Percentiles rank a stretch among this genome's conserved stretches.
These are phyloP conservation scores for Leptographium galeiforme DNA, from an alignment of 2,329 filamentous ascomycete genomes.

Conservation along the genomic window DNA sequence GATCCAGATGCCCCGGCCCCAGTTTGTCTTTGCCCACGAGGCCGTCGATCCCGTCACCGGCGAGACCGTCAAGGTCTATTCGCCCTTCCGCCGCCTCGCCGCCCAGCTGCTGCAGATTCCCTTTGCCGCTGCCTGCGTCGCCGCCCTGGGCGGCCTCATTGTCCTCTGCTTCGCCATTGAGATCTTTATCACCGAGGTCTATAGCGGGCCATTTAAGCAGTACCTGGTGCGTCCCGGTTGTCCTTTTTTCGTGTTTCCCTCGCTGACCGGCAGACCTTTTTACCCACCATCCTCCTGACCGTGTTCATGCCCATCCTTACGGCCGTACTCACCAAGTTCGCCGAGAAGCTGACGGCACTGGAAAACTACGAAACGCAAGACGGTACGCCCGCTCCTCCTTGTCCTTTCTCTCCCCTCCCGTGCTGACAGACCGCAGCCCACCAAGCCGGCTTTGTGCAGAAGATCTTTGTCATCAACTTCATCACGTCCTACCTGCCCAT, in stretches of 20 bases:
- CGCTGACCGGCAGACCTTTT: conserved; percentile 38
- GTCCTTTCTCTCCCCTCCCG: not conserved
- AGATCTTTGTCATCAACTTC: conserved; percentile 82
- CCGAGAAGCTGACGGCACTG: conserved; percentile 61
- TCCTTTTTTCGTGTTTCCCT: not conserved
- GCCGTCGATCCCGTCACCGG: conserved; percentile 70
- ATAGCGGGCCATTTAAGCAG: conserved; percentile 74
- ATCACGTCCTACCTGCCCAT: conserved; percentile 69
- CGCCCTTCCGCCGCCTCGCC: conserved; percentile 58
- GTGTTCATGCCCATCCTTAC: conserved; percentile 67
- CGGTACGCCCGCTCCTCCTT: conserved; percentile 21
- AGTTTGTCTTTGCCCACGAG: conserved; percentile 70
- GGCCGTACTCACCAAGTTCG: conserved; percentile 60
- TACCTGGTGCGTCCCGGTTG: conserved; percentile 50
- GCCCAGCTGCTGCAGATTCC: conserved; percentile 73
- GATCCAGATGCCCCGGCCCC: conserved; percentile 51
- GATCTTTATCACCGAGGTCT: conserved; percentile 90
- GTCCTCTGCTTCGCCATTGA: conserved; percentile 82
- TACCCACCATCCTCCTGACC: conserved; percentile 81
- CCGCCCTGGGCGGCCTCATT: conserved; percentile 69
- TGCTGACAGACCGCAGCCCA: conserved; percentile 41
- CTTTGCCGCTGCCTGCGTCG: conserved; percentile 62
- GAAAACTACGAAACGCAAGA: conserved; percentile 91
- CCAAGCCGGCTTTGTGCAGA: conserved; percentile 72
- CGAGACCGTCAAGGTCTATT: conserved; percentile 63